A percentile compares a stretch with the other conserved stretches of the same genome.
These are phyloP conservation scores for Lactarius trivialis DNA, from an alignment of 768 basidiomycete species.

Conservation along the genomic window DNA sequence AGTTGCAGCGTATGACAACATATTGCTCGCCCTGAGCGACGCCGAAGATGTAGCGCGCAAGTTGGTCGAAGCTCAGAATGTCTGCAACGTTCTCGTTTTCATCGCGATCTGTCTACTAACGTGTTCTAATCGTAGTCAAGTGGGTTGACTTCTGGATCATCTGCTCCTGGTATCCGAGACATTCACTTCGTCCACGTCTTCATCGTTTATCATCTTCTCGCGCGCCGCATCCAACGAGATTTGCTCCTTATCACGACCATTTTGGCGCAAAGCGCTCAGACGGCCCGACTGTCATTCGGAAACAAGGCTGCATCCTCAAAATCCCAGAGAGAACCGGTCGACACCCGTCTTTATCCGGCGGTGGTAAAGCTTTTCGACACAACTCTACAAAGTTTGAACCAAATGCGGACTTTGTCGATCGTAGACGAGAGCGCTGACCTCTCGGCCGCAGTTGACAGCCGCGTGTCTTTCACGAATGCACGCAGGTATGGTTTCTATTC, in stretches of 20 bases:
- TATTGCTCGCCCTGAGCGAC: slow-evolving; percentile 79
- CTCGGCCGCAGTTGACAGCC: slow-evolving; percentile 67
- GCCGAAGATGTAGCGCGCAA: slow-evolving; percentile 81
- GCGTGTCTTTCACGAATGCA: slow-evolving; percentile 68
- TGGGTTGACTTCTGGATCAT: slow-evolving; percentile 35
- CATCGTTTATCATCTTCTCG: slow-evolving; percentile 81
- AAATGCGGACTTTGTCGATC: slow-evolving; percentile 75
- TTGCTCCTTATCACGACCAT: slow-evolving; percentile 68
- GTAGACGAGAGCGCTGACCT: slow-evolving; percentile 88
- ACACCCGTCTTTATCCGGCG: slow-evolving; percentile 73
- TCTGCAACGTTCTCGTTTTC: slow-evolving; percentile 28
- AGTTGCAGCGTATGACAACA: slow-evolving; percentile 82
- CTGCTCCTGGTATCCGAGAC: slow-evolving; percentile 51
- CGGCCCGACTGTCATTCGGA: slow-evolving; percentile 24
- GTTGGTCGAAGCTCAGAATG: slow-evolving; percentile 80
- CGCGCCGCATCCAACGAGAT: slow-evolving; percentile 84
- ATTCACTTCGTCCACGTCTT: slow-evolving; percentile 82
- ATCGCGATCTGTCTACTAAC: slow-evolving; percentile 1
- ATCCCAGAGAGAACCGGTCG: slow-evolving; percentile 44
- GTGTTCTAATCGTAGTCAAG: slow-evolving; percentile 30
- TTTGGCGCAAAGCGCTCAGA: slow-evolving; percentile 35
- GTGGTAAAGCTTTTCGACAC: slow-evolving; percentile 86
- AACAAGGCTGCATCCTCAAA: slow-evolving; percentile 24
- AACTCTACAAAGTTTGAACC: slow-evolving; percentile 74
- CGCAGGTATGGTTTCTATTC: slow-evolving; percentile 44